Evolutionary conservation across 2,329 filamentous ascomycete genomes (phyloP).

Genomic region (Verticillium klebahnii): DNA sequence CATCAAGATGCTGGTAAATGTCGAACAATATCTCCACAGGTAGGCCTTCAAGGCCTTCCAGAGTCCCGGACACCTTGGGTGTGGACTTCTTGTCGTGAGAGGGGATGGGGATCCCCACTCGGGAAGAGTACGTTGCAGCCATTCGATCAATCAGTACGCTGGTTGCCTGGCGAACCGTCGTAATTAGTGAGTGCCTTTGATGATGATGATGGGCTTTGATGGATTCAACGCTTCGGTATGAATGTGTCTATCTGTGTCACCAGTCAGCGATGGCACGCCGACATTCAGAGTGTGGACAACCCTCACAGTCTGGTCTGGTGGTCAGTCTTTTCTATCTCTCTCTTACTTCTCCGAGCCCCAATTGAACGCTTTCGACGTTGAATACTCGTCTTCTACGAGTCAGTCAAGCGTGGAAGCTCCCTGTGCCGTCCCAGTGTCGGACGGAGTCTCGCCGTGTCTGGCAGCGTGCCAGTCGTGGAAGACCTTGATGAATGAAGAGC

Average conservation of each 20-base stretch:
- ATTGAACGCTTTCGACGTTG: background rate
- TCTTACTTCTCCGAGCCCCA: background rate
- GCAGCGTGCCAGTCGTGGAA: background rate
- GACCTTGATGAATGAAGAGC: background rate
- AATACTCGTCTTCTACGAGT: background rate
- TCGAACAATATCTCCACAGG: constrained; percentile 45
- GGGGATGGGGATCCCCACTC: background rate
- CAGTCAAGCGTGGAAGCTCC: background rate
- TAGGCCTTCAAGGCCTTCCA: constrained; percentile 21
- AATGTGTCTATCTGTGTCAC: background rate
- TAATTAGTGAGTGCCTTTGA: background rate
- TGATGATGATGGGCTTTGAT: background rate
- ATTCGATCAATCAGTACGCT: background rate
- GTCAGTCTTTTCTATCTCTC: background rate
- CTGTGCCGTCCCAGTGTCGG: background rate
- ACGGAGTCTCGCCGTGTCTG: background rate
- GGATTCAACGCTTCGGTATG: background rate
- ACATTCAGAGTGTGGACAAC: background rate
- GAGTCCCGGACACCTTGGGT: constrained; percentile 2
- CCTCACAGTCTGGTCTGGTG: background rate
- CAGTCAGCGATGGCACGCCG: background rate
- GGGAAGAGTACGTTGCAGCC: background rate
- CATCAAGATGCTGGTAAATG: constrained; percentile 39
- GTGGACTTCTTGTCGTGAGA: background rate
- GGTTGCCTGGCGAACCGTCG: background rate